Evolutionary conservation across 257 asterid genomes (phyloP).

Genomic region (Paulownia fortunei): DNA sequence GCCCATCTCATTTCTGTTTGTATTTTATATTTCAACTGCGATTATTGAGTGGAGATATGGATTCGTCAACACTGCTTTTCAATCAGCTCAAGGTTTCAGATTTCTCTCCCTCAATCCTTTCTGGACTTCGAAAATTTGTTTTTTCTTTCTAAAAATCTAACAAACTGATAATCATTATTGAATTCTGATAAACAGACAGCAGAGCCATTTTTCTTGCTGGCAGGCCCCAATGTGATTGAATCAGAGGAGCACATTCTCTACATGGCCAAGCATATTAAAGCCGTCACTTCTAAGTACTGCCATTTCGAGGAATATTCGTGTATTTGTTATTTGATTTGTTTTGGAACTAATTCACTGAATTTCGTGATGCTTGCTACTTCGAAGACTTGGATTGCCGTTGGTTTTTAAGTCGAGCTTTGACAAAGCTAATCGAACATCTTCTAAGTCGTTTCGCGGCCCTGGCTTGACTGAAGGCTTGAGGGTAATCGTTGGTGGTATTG

Average conservation of each 20-base stretch:
- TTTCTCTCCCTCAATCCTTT: background rate
- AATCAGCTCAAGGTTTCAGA: constrained; percentile 78
- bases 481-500: constrained; percentile 39
- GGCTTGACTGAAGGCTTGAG: constrained; percentile 80
- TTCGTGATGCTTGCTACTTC: background rate
- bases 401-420: constrained; percentile 90
- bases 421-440: constrained; percentile 88
- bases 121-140: background rate
- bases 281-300: constrained; percentile 53
- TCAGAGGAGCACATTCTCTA: constrained; percentile 83
- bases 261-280: constrained; percentile 67
- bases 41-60: constrained; percentile 49
- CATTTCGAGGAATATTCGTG: background rate
- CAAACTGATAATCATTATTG: background rate
- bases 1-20: background rate
- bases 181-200: constrained; percentile 54
- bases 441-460: constrained; percentile 91
- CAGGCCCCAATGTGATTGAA: constrained; percentile 97
- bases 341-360: background rate
- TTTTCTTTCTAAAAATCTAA: background rate
- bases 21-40: background rate
- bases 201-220: constrained; percentile 85
- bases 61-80: constrained; percentile 63
- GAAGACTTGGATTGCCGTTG: constrained; percentile 70
- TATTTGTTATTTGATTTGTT: background rate